A percentile compares a stretch with the other conserved stretches of the same genome.
These are phyloP conservation scores for Candida manassasensis DNA, from an alignment of 805 yeast genomes.

Conservation along the genomic window DNA sequence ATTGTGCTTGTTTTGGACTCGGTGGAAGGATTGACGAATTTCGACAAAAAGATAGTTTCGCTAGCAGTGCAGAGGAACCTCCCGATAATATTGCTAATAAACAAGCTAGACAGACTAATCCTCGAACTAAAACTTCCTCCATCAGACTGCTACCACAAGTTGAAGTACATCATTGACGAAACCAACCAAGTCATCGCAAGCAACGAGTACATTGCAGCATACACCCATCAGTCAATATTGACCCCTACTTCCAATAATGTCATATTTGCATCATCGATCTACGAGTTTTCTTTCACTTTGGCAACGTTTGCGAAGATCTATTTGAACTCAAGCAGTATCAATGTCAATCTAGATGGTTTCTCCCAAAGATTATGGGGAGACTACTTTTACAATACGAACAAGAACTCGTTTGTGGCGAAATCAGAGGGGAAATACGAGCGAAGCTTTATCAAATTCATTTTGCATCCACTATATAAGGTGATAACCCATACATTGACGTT, in stretches of 20 bases:
- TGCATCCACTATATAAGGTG: constrained; percentile 79
- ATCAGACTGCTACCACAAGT: constrained; percentile 63
- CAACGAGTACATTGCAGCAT: constrained; percentile 21
- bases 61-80: constrained; percentile 47
- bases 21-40: constrained; percentile 72
- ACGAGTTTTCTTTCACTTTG: constrained; percentile 63
- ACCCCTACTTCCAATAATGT: constrained; percentile 68
- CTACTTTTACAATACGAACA: constrained; percentile 41
- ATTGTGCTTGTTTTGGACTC: constrained; percentile 72
- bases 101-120: constrained; percentile 82
- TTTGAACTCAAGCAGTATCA: constrained; percentile 14
- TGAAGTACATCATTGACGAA: constrained; percentile 55
- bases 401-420: constrained; percentile 42
- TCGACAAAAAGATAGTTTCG: constrained; percentile 46
- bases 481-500: constrained; percentile 55
- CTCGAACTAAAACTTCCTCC: constrained; percentile 77
- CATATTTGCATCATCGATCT: constrained; percentile 64
- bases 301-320: constrained; percentile 57
- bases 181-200: constrained; percentile 51
- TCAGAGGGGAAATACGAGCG: constrained; percentile 24
- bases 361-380: constrained; percentile 74
- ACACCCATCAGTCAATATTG: constrained; percentile 26
- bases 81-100: constrained; percentile 58
- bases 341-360: constrained; percentile 35
- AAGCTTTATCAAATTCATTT: constrained; percentile 60